Evolutionary conservation across 2,329 filamentous ascomycete species (phyloP).

Genomic region (Arthroderma sp.): DNA sequence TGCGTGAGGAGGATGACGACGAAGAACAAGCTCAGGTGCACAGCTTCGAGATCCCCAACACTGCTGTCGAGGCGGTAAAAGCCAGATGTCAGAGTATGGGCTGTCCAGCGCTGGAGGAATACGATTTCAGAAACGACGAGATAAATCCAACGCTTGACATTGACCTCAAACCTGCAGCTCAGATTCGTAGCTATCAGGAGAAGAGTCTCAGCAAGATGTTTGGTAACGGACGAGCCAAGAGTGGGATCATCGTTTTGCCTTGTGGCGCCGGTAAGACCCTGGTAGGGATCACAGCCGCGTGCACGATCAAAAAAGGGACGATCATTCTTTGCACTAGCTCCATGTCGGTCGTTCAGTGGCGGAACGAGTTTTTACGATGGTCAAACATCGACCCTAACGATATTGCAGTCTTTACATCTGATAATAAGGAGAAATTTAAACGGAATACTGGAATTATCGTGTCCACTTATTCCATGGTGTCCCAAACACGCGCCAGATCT

Average conservation of each 20-base stretch:
- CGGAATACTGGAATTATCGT: constrained; percentile 92
- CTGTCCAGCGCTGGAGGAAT: constrained; percentile 85
- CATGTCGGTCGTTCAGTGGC: constrained; percentile 97
- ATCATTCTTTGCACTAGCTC: constrained; percentile 93
- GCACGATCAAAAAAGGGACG: constrained; percentile 91
- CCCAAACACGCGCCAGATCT: constrained; percentile 70
- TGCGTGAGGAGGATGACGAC: constrained; percentile 60
- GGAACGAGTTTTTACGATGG: constrained; percentile 94
- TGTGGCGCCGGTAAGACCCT: constrained; percentile 95
- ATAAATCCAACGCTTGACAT: constrained; percentile 86
- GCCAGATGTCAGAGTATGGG: constrained; percentile 79
- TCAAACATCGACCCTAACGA: constrained; percentile 94
- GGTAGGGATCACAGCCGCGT: constrained; percentile 95
- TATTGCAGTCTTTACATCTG: constrained; percentile 87
- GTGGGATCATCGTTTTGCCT: constrained; percentile 90
- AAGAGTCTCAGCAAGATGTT: constrained; percentile 99
- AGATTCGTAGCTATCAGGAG: constrained; percentile 91
- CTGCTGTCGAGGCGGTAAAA: constrained; percentile 72
- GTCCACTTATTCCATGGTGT: constrained; percentile 98
- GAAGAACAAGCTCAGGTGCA: constrained; percentile 83
- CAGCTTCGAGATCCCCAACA: constrained; percentile 78
- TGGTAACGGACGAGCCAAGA: constrained; percentile 91
- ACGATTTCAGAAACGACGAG: constrained; percentile 88
- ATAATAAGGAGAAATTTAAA: constrained; percentile 74
- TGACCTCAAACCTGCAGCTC: constrained; percentile 74